These are phyloP conservation scores for Spirogloea muscicola DNA, from an alignment of 139 green algal species.

Conservation along the genomic window DNA sequence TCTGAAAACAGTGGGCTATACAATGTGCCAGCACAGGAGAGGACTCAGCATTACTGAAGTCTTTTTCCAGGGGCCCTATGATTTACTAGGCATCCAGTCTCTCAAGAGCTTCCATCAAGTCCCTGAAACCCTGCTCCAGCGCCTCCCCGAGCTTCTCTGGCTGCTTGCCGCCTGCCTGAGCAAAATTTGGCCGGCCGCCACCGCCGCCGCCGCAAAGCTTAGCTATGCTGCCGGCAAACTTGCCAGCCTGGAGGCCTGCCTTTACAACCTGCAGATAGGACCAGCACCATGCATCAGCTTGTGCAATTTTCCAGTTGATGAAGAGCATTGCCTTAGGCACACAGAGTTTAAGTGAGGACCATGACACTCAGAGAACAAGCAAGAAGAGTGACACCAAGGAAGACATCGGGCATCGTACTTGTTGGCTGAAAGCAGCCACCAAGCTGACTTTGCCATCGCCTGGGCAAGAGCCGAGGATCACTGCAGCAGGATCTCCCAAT, in stretches of 20 bases:
- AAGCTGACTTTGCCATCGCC: conserved; percentile 45
- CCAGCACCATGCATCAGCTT: too few relatives aligned
- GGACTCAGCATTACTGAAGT: too few relatives aligned
- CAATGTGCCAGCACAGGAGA: too few relatives aligned
- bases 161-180: conserved; percentile 82
- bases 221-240: conserved; percentile 75
- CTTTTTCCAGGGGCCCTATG: too few relatives aligned
- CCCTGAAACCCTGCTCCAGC: conserved; percentile 26
- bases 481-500: conserved; percentile 67
- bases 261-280: conserved; percentile 62
- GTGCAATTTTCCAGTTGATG: too few relatives aligned
- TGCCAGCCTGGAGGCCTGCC: conserved; percentile 69
- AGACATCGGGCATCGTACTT: too few relatives aligned
- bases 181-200: conserved; percentile 79
- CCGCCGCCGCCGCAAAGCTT: conserved; percentile 87
- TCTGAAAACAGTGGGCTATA: too few relatives aligned
- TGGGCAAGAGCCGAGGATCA: conserved; percentile 63
- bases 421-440: conserved; percentile 41
- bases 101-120: conserved; percentile 24
- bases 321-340: too few relatives aligned
- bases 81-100: too few relatives aligned
- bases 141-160: conserved; percentile 54
- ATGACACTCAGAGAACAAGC: too few relatives aligned
- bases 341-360: too few relatives aligned
- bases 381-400: too few relatives aligned